phyloP scores from a whole-genome alignment of 139 green algal genomes.

The Mesotaenium endlicherianum region DNA sequence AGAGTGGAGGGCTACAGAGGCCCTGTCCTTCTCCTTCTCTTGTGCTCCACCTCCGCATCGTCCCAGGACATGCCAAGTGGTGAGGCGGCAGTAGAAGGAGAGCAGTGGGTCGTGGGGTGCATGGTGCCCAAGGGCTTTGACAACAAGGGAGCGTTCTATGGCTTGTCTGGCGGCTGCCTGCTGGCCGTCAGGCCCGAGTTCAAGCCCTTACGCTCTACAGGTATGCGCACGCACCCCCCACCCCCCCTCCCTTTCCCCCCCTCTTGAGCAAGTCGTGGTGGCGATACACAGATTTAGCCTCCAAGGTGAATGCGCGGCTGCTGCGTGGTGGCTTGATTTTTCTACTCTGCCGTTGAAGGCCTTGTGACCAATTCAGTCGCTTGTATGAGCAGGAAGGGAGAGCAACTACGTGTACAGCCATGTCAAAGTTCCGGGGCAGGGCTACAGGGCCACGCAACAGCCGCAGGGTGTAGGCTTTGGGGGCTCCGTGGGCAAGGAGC shows the following conservation, averaged over 20 bases:
- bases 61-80: background rate
- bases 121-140: background rate
- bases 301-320: too few species aligned
- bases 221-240: too few species aligned
- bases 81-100: background rate
- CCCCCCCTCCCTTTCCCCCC: too few species aligned
- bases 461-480: conserved; percentile 24
- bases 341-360: too few species aligned
- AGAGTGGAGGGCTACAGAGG: background rate
- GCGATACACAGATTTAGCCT: too few species aligned
- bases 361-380: too few species aligned
- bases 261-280: too few species aligned
- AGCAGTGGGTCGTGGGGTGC: background rate
- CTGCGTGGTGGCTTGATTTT: too few species aligned
- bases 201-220: too few species aligned
- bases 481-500: conserved; percentile 1
- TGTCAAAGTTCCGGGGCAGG: background rate
- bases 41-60: background rate
- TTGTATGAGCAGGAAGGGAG: background rate
- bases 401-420: conserved; percentile 17
- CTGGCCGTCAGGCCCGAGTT: background rate
- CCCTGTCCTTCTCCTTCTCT: conserved; percentile 6
- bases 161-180: background rate
- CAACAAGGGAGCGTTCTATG: background rate
- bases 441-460: background rate